These are phyloP conservation scores for Erodium moschatum DNA, from an alignment of 441 rosid species.

Conservation along the genomic window DNA sequence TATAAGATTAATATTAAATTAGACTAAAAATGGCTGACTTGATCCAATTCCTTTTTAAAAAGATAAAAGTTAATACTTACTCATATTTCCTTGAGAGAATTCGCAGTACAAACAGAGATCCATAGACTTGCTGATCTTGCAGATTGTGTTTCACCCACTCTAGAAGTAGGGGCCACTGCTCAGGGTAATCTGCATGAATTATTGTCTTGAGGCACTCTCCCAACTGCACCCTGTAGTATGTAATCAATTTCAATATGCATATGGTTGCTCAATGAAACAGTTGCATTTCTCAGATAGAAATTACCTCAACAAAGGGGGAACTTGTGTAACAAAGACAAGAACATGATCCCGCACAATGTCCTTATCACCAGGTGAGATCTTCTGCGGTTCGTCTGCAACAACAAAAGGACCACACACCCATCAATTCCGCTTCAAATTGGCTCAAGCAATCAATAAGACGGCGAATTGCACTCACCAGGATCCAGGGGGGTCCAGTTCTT, in stretches of 20 bases:
- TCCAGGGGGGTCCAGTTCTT: conserved; percentile 83
- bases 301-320: conserved; percentile 82
- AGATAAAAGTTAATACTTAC: conserved; percentile 32
- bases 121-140: conserved; percentile 79
- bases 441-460: background rate
- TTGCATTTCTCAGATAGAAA: background rate
- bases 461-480: conserved; percentile 31
- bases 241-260: too few species aligned
- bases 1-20: background rate
- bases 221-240: conserved; percentile 84
- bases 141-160: conserved; percentile 83
- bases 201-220: conserved; percentile 98
- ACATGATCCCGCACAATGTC: conserved; percentile 67
- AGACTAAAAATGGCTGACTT: background rate
- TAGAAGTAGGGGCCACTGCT: conserved; percentile 84
- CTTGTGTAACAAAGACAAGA: conserved; percentile 66
- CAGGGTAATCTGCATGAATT: conserved; percentile 86
- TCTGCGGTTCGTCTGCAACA: conserved; percentile 60
- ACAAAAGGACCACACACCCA: background rate
- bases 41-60: background rate
- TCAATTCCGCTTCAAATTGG: background rate
- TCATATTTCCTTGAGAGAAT: conserved; percentile 90
- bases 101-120: conserved; percentile 75
- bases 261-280: background rate
- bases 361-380: conserved; percentile 61